Evolutionary conservation across 371 early-diverging fungal species (phyloP).

Genomic region (Rhizopus arrhizus): DNA sequence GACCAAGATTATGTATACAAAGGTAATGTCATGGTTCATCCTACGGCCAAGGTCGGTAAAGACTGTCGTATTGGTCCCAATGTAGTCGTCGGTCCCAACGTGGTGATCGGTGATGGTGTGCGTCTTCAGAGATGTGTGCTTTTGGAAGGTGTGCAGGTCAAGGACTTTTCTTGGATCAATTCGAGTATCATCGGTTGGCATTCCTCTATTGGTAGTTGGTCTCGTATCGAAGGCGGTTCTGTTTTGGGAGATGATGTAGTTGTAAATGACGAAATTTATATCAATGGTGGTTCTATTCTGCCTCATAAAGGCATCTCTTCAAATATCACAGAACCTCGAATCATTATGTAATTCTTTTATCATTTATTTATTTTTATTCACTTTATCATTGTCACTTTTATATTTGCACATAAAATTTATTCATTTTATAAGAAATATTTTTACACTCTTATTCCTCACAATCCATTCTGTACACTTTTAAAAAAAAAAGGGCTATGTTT

Average conservation of each 20-base stretch:
- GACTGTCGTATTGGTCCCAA: constrained; percentile 95
- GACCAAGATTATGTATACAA: constrained; percentile 68
- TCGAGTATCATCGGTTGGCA: constrained; percentile 97
- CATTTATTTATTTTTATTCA: background rate
- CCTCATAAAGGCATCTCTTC: constrained; percentile 89
- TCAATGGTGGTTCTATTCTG: constrained; percentile 91
- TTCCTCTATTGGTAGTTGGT: constrained; percentile 91
- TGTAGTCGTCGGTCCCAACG: constrained; percentile 92
- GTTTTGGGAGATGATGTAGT: constrained; percentile 96
- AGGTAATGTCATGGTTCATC: constrained; percentile 89
- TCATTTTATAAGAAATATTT: no score
- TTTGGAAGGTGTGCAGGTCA: constrained; percentile 85
- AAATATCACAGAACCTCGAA: constrained; percentile 90
- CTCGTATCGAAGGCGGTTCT: constrained; percentile 88
- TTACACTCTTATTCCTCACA: no score
- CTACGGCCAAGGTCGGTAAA: constrained; percentile 89
- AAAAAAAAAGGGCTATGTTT: no score
- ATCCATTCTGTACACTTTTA: no score
- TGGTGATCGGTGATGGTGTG: constrained; percentile 94
- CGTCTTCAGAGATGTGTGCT: constrained; percentile 88
- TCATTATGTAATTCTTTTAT: constrained; percentile 81
- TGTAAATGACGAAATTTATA: constrained; percentile 87
- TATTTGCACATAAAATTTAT: constrained; percentile 1
- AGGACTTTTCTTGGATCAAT: constrained; percentile 89
- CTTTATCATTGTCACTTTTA: constrained; percentile 5